A percentile compares a stretch with the other conserved stretches of the same genome.
Evolutionary conservation across 495 filamentous ascomycete species (phyloP).

Genomic region (Amphirosellinia nigrospora): DNA sequence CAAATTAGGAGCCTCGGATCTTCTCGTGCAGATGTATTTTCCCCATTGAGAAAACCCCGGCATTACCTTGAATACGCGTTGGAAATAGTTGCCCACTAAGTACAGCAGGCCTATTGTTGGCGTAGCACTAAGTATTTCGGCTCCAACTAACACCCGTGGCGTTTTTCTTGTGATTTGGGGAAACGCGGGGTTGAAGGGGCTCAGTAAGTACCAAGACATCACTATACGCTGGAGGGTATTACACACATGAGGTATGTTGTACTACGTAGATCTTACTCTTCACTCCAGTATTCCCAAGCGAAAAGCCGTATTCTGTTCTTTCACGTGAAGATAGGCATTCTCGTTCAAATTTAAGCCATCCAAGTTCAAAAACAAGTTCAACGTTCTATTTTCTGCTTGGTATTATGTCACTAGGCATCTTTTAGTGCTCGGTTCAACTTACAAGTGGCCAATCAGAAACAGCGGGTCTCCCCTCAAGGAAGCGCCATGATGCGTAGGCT

Average conservation of each 20-base stretch:
- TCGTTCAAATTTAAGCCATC: not conserved
- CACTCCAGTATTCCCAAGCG: not conserved
- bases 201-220: not conserved
- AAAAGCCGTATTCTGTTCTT: not conserved
- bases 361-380: not conserved
- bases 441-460: constrained; percentile 14
- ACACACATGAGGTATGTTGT: not conserved
- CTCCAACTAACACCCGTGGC: not conserved
- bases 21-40: not conserved
- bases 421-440: constrained; percentile 13
- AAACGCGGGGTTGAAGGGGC: constrained; percentile 20
- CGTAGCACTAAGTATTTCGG: not conserved
- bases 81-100: not conserved
- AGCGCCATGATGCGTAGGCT: constrained; percentile 9
- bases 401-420: constrained; percentile 17
- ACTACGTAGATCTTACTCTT: not conserved
- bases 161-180: not conserved
- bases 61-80: not conserved
- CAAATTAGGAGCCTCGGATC: not conserved
- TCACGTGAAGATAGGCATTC: not conserved
- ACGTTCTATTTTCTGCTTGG: not conserved
- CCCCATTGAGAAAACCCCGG: not conserved
- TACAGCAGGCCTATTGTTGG: not conserved
- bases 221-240: not conserved
- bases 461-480: not conserved